Evolutionary conservation across 129 eudicot species (phyloP), one percentile per base, ranked within the genome.

Genomic region (Flaveria linearis): DNA sequence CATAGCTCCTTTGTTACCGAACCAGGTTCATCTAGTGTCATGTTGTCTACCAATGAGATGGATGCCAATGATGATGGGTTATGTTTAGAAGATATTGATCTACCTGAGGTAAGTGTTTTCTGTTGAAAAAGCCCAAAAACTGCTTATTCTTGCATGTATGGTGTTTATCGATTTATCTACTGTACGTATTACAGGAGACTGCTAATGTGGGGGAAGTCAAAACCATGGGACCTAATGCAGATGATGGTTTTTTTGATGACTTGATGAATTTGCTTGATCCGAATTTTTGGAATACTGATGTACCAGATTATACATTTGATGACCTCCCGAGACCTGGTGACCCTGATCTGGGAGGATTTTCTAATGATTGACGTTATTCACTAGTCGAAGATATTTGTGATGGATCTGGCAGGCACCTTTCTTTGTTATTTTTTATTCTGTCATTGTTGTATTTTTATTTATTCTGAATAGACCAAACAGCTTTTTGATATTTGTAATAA

Each of bases 31-130:
- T 28, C 68, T 28, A 23, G n/a, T 23, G 65, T 23, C 65, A 2
- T 12, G 39, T 55, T 17, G 25, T 55, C 61, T 17, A 18, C 25
- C 11, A 23, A 11, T 25, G 68, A 62, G 68, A 62, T 30, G 68
- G 45, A 43, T 62, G 42, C 20, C 17, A 28, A 30, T 66, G 51
- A 63, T 76, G 82, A 84, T 18, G 30, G 55, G 63, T 60, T 80
- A 23, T 15, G 16, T 3, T 52, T 45, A 22, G 89, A 85, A 52
- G 92, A 90, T 10, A 28, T 86, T 46, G 58, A 83, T 50, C 10
- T 8, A 9, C 15, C 28, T 0, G 30, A 56, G 63, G 30, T 56
- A 56, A 7, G 63, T 56, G 28, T 20, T 56, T 9, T 56, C 20
- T 56, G 26, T 14, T 36, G 11, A 11, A 9, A 1, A 10, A 25